Base-by-base conservation (phyloP, 169 alveolate species). In the Theileria orientalis region DNA sequence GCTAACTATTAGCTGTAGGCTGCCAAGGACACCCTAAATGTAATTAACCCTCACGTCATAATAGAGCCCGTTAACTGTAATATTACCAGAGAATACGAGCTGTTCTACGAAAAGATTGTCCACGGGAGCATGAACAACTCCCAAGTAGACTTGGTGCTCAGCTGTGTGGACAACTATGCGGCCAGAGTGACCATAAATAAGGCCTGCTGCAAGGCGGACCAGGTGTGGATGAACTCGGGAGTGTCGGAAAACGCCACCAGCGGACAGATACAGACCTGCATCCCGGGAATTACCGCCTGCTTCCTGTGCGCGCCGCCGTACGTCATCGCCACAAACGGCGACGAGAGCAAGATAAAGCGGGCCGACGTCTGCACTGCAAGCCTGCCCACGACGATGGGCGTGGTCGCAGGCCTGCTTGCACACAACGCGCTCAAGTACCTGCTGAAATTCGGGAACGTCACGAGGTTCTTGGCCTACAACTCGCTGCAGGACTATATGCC, bases 241-340 rank as follows among this genome's bases (percentile, higher is more conserved):
- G 98, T 96, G 40, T 88, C 97, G 29, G 99, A 96, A 85, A 95
- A 94, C 87, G 98, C 98, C 21, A 94, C 94, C 90, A 85, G 94
- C 70, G 98, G 98, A 0, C 99, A 95, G 80, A 94, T 96, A 32
- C 96, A 96, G 87, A 84, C 94, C 21, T 92, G 97, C 51, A 83
- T 95, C 46, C 99, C 98, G 3, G 98, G 99, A 8, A 94, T 94
- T 56, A 92, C 97, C n/a, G 99, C 98, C 13, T 96, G 98, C 69
- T 96, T 95, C 83, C 94, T 95, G 67, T 96, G 98, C 84, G 98
- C 98, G 9, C 97, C 98, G 5, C 97, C 98, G 19, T 82, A 93
- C 32, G 95, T 95, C 13, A 96, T 94, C 16, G 94, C 97, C 27
- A 89, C 86, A 19, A 92, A 92, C n/a, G 97, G 95, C 32, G 95